phyloP scores from a whole-genome alignment of 306 rosid genomes.

The Lathyrus aphaca region DNA sequence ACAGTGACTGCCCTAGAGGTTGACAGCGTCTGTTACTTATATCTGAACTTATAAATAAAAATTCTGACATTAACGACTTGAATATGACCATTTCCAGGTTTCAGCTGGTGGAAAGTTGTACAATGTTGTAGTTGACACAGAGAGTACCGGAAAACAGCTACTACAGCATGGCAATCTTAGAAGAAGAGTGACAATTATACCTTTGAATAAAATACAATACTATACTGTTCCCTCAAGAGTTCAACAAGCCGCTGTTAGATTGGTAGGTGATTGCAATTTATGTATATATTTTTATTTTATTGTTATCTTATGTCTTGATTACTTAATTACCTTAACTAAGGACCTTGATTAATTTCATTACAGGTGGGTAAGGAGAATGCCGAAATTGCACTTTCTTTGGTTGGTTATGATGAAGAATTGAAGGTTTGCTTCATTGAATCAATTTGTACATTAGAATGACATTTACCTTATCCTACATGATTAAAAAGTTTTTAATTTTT shows the following conservation, averaged over 20 bases:
- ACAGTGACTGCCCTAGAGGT: conserved; percentile 98
- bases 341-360: conserved; percentile 38
- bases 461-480: conserved; percentile 15
- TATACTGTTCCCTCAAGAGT: conserved; percentile 53
- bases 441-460: conserved; percentile 20
- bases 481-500: background rate
- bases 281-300: background rate
- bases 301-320: conserved; percentile 16
- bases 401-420: conserved; percentile 83
- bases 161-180: conserved; percentile 88
- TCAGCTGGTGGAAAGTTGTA: conserved; percentile 94
- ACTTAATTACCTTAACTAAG: conserved; percentile 19
- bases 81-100: conserved; percentile 56
- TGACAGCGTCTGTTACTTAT: conserved; percentile 21
- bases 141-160: conserved; percentile 82
- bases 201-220: conserved; percentile 87
- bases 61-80: conserved; percentile 32
- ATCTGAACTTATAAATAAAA: conserved; percentile 18
- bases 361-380: conserved; percentile 94
- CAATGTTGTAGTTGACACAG: conserved; percentile 93
- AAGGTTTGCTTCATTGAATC: conserved; percentile 59
- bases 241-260: conserved; percentile 68
- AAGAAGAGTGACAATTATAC: conserved; percentile 94
- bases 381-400: conserved; percentile 83
- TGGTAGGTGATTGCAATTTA: conserved; percentile 58